Evolutionary conservation across 139 green algal species (phyloP), one percentile per base, ranked within the genome.

Genomic region (Picochlorum sp.): DNA sequence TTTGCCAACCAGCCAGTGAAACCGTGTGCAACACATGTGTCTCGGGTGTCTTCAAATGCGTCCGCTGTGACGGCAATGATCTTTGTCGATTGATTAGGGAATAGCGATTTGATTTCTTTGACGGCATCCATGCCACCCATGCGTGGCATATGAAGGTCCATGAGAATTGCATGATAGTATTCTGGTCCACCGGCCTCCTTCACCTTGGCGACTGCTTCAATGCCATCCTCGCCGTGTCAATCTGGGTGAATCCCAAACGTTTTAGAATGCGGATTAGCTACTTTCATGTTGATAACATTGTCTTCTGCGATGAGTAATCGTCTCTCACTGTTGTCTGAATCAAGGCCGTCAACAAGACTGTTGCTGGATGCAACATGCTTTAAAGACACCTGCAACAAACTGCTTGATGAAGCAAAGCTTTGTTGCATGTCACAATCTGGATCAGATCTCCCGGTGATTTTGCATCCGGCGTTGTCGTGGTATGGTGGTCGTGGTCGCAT

Each of bases 61-160:
- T 92, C 85, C 2, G 85, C 85, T 2, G 85, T 92, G 21, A 92
- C 82, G 0, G 85, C 85, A 10, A 92, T 81, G 16, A 91, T 68
- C 38, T 57, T 65, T 15, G 72, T 57, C 1, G 54, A 9, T 23
- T 62, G 49, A 28, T 57, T 24, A 0, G 82, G 77, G 66, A 77
- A 90, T 3, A 57, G 49, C 60, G 52, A 38, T 21, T 68, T 59
- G 16, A 90, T 65, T 44, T 85, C 72, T 20, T 51, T 50, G 60
- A 88, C 76, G 13, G 74, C 77, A 65, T 89, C 81, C 72, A 91
- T 78, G 14, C 83, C 85, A 7, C 83, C 85, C 73, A 80, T 90
- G n/a, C 81, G 60, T 1, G 88, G 88, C 88, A 95, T 95, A 73
- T 96, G 88, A 4, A 95, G 76, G 70, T 95, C 88, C 70, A 88